Percentiles rank a stretch among this genome's conserved stretches.
Conservation (phyloP, 2,329 filamentous ascomycete species). For the Pseudogymnoascus sp. region DNA sequence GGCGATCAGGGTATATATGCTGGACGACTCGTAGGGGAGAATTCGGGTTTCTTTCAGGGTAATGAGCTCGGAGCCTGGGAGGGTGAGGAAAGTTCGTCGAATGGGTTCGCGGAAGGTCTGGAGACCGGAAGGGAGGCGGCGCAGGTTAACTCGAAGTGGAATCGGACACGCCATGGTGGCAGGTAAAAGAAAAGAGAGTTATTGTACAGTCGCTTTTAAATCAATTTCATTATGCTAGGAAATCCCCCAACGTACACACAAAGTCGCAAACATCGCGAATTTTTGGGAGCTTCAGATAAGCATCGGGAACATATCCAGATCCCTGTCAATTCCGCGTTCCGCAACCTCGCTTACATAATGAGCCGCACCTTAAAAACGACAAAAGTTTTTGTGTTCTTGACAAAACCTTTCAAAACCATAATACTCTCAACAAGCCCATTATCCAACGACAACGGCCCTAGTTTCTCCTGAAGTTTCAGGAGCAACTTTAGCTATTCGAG, state of each 20-base stretch:
- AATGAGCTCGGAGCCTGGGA: constrained; percentile 41
- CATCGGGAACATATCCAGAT: background rate
- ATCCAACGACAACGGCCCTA: background rate
- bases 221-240: background rate
- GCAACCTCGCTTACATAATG: constrained; percentile 3
- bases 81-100: constrained; percentile 38
- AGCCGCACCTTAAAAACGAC: constrained; percentile 8
- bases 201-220: constrained; percentile 1
- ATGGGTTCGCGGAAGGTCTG: background rate
- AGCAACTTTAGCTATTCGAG: background rate
- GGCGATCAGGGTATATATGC: constrained; percentile 79
- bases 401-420: background rate
- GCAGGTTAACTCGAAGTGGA: background rate
- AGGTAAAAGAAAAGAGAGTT: background rate
- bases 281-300: background rate
- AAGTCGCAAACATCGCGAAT: background rate
- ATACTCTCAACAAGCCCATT: background rate
- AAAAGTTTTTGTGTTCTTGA: background rate
- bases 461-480: constrained; percentile 5
- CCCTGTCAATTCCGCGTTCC: background rate
- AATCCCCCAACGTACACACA: background rate
- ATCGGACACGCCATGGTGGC: constrained; percentile 1
- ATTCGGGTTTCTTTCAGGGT: constrained; percentile 65
- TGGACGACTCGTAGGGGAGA: constrained; percentile 62
- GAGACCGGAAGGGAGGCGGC: background rate